Conservation (phyloP, 179 eudicot species). For the Spergularia azorica region DNA sequence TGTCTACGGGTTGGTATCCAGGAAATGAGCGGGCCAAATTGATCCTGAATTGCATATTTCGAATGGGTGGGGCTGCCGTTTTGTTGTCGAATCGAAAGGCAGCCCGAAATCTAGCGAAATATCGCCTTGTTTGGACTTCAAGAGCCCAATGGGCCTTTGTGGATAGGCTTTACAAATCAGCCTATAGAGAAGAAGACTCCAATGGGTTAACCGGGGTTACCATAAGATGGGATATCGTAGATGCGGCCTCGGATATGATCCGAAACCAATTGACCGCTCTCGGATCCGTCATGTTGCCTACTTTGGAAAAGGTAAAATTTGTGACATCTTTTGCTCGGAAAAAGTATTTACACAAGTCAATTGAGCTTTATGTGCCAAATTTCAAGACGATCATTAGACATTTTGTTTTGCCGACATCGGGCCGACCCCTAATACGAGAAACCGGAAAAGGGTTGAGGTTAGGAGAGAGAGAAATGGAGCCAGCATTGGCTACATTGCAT, state of each 20-base stretch:
- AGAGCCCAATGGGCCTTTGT: slow-evolving; percentile 59
- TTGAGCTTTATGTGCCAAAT: slow-evolving; percentile 56
- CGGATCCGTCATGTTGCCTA: slow-evolving; percentile 49
- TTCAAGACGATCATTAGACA: slow-evolving; percentile 55
- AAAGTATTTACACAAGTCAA: slow-evolving; percentile 39
- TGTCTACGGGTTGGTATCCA: slow-evolving; percentile 70
- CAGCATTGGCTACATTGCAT: slow-evolving; percentile 72
- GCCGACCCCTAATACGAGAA: slow-evolving; percentile 52
- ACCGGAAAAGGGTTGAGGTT: slow-evolving; percentile 68
- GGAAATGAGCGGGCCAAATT: slow-evolving; percentile 60
- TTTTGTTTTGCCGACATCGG: slow-evolving; percentile 68
- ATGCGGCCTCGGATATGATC: slow-evolving; percentile 55
- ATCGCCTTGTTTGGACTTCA: slow-evolving; percentile 34
- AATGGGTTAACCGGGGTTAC: slow-evolving; percentile 68
- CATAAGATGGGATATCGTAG: slow-evolving; percentile 54
- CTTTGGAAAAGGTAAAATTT: slow-evolving; percentile 44
- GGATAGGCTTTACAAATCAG: slow-evolving; percentile 55
- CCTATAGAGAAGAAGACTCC: slow-evolving; percentile 68
- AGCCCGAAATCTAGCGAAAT: slow-evolving; percentile 37
- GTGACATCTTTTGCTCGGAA: slow-evolving; percentile 37
- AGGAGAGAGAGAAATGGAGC: slow-evolving; percentile 63
- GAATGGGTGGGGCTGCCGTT: slow-evolving; percentile 72
- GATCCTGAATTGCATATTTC: slow-evolving; percentile 63
- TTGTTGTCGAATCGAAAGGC: slow-evolving; percentile 43
- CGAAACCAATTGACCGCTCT: slow-evolving; percentile 44